phyloP scores from a whole-genome alignment of 257 asterid genomes.

The Solanum habrochaites region DNA sequence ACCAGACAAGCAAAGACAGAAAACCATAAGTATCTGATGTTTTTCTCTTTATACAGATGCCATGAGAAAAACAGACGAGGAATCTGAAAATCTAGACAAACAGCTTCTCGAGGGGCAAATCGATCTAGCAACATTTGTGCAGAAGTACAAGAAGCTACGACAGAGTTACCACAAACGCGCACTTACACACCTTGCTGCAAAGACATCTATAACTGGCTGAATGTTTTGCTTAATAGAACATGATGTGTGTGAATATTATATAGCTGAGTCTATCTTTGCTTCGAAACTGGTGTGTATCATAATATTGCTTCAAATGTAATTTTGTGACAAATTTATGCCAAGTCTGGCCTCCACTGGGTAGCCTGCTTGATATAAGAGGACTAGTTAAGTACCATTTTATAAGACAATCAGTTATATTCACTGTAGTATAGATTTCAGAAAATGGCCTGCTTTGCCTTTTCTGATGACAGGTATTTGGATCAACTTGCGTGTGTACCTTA shows the following conservation, averaged over 20 bases:
- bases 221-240: background rate
- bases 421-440: background rate
- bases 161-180: slow-evolving; percentile 61
- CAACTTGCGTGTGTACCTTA: no score
- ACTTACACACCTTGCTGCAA: slow-evolving; percentile 82
- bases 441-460: background rate
- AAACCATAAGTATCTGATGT: background rate
- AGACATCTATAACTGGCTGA: slow-evolving; percentile 48
- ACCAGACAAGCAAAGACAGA: background rate
- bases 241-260: background rate
- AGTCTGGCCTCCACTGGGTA: background rate
- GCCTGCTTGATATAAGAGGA: background rate
- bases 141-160: slow-evolving; percentile 81
- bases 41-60: slow-evolving; percentile 36
- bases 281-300: background rate
- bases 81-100: slow-evolving; percentile 66
- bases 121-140: slow-evolving; percentile 57
- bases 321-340: background rate
- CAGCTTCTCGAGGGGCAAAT: slow-evolving; percentile 73
- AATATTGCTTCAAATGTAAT: background rate
- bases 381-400: background rate
- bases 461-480: no score
- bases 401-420: background rate
- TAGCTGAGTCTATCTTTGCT: background rate
- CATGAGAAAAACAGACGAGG: slow-evolving; percentile 59